Percentiles rank a stretch among this genome's conserved stretches.
phyloP scores from a whole-genome alignment of 2,329 filamentous ascomycete genomes.

The Pseudonectria buxi region DNA sequence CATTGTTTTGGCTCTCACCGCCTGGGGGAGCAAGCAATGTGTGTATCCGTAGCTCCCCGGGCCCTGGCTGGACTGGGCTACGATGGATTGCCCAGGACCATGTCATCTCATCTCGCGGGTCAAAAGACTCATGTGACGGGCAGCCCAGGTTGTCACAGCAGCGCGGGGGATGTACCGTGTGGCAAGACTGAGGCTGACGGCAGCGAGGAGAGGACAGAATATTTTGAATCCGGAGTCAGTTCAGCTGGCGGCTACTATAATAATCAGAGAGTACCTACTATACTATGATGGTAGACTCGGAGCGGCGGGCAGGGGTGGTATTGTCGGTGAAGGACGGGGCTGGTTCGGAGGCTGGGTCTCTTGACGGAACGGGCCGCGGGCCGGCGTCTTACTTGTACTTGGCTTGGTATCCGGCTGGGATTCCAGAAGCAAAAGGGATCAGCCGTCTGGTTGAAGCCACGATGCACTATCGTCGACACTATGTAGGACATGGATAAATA shows the following conservation, averaged over 20 bases:
- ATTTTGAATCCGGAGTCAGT: no score
- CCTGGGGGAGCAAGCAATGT: constrained; percentile 6
- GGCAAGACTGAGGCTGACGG: not conserved
- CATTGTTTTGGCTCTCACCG: constrained; percentile 21
- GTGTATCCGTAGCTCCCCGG: no score
- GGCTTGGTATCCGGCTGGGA: constrained; percentile 4
- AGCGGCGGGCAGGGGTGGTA: constrained; percentile 12
- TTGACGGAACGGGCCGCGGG: constrained; percentile 21
- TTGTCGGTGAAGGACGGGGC: constrained; percentile 11
- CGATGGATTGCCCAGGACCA: no score
- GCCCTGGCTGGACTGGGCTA: no score
- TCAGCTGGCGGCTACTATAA: no score
- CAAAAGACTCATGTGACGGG: constrained; percentile 20
- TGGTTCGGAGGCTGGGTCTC: constrained; percentile 14
- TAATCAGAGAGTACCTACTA: no score
- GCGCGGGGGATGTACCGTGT: constrained; percentile 5
- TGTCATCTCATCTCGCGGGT: constrained; percentile 17
- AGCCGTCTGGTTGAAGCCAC: no score
- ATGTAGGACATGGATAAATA: no score
- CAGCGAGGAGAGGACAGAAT: no score
- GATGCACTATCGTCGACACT: no score
- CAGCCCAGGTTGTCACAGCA: constrained; percentile 5
- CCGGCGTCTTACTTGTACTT: constrained; percentile 3
- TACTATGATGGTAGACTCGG: no score
- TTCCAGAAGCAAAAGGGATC: constrained; percentile 11